Conservation (phyloP, 148 eudicot species). For the Silene uniflora region DNA sequence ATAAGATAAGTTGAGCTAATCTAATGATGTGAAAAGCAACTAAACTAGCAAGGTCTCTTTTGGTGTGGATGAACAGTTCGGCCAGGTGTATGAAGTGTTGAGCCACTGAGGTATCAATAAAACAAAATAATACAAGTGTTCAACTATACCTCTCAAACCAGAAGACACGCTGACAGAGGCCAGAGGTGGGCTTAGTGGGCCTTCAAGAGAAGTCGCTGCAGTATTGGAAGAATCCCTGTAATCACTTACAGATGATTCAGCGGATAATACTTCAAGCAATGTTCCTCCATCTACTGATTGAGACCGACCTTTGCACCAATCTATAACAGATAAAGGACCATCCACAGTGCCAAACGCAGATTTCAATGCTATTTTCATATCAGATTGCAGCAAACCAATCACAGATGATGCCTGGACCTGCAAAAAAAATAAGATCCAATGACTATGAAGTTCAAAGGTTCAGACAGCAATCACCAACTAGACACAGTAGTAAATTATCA, state of each 20-base stretch:
- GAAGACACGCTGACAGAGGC: slow-evolving; percentile 56
- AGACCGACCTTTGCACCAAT: slow-evolving; percentile 90
- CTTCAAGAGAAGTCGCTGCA: slow-evolving; percentile 47
- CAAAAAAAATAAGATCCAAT: slow-evolving; percentile 13
- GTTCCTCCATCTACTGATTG: slow-evolving; percentile 60
- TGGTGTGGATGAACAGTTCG: not conserved
- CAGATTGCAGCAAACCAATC: slow-evolving; percentile 76
- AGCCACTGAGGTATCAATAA: not conserved
- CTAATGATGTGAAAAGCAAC: not conserved
- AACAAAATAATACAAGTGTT: not conserved
- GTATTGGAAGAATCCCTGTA: slow-evolving; percentile 68
- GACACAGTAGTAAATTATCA: not conserved
- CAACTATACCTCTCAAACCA: slow-evolving; percentile 53
- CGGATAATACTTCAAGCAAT: slow-evolving; percentile 60
- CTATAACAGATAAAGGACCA: slow-evolving; percentile 79
- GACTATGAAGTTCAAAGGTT: not conserved
- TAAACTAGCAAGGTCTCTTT: not conserved
- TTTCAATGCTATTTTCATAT: slow-evolving; percentile 71
- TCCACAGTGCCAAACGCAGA: slow-evolving; percentile 81
- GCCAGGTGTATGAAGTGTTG: not conserved
- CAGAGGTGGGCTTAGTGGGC: slow-evolving; percentile 70
- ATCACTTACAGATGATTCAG: slow-evolving; percentile 72
- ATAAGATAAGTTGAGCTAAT: not conserved
- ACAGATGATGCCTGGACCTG: slow-evolving; percentile 94
- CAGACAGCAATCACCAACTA: not conserved